These are phyloP conservation scores for Colletotrichum zoysiae DNA, from an alignment of 2,329 filamentous ascomycete species.

Conservation along the genomic window DNA sequence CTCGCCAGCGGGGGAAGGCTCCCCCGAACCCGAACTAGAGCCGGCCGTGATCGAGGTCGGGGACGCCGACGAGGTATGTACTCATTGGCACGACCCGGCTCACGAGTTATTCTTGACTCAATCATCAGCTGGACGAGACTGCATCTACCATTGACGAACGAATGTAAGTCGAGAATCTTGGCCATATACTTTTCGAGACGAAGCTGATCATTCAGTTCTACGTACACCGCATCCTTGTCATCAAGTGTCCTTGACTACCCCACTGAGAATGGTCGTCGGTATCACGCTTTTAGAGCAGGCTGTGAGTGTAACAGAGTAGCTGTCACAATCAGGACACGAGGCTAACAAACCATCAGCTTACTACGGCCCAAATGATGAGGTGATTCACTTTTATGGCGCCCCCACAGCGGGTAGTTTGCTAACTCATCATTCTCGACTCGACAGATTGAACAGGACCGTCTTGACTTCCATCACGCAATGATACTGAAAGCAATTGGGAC, in stretches of 20 bases:
- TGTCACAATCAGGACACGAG: not conserved
- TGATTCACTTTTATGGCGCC: not conserved
- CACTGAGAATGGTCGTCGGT: not conserved
- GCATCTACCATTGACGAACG: slow-evolving; percentile 19
- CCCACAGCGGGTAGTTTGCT: too few species aligned
- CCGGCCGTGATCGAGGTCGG: not conserved
- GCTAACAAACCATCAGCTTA: slow-evolving; percentile 35
- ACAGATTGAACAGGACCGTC: slow-evolving; percentile 24
- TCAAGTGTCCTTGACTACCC: not conserved
- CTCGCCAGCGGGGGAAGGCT: not conserved
- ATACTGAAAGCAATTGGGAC: slow-evolving; percentile 3
- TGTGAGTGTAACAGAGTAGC: not conserved
- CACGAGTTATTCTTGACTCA: not conserved
- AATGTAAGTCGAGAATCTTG: not conserved
- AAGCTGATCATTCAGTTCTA: slow-evolving; percentile 4
- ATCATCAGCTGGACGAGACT: not conserved
- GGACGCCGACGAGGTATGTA: not conserved
- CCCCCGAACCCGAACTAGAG: not conserved
- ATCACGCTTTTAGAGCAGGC: not conserved
- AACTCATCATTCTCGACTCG: not conserved
- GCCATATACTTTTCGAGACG: not conserved
- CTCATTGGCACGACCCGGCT: not conserved
- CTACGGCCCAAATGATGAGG: slow-evolving; percentile 54
- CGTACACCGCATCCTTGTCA: slow-evolving; percentile 24
- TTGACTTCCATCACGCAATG: slow-evolving; percentile 23